Conservation (phyloP, 192 early-diverging fungal genomes). For the Coemansia sp. region DNA sequence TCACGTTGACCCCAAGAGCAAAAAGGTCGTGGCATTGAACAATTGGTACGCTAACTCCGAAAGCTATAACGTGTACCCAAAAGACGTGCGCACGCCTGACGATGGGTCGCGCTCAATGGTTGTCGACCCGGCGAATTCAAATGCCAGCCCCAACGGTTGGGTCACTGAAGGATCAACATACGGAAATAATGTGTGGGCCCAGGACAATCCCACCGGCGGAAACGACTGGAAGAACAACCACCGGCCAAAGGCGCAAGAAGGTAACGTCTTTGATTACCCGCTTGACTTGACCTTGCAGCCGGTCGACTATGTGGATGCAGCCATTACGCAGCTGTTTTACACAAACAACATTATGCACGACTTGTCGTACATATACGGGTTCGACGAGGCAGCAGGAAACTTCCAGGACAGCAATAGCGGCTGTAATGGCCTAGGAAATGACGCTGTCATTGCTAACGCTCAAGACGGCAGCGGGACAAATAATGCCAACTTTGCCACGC, state of each 20-base stretch:
- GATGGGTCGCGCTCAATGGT: conserved; percentile 65
- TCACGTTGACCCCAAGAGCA: conserved; percentile 61
- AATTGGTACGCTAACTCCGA: conserved; percentile 83
- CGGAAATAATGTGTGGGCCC: conserved; percentile 97
- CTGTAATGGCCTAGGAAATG: conserved; percentile 68
- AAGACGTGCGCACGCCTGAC: conserved; percentile 75
- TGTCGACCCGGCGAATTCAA: conserved; percentile 54
- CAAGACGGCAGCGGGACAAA: conserved; percentile 90
- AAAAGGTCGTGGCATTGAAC: conserved; percentile 65
- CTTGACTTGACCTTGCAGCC: conserved; percentile 69
- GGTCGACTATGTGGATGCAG: conserved; percentile 69
- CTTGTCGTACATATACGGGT: conserved; percentile 84
- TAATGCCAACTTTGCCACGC: conserved; percentile 96
- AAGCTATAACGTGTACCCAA: conserved; percentile 78
- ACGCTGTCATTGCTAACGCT: conserved; percentile 89
- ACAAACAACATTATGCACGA: conserved; percentile 92
- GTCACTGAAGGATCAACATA: conserved; percentile 59
- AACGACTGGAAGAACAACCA: conserved; percentile 78
- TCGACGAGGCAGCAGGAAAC: conserved; percentile 90
- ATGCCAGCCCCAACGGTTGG: conserved; percentile 84
- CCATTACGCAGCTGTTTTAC: conserved; percentile 90
- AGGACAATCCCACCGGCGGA: conserved; percentile 79
- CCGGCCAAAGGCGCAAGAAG: conserved; percentile 46
- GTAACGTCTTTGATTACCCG: conserved; percentile 65
- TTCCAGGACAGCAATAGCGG: conserved; percentile 91